phyloP scores from a whole-genome alignment of 1,284 basidiomycete genomes.

The Mycena sp. region DNA sequence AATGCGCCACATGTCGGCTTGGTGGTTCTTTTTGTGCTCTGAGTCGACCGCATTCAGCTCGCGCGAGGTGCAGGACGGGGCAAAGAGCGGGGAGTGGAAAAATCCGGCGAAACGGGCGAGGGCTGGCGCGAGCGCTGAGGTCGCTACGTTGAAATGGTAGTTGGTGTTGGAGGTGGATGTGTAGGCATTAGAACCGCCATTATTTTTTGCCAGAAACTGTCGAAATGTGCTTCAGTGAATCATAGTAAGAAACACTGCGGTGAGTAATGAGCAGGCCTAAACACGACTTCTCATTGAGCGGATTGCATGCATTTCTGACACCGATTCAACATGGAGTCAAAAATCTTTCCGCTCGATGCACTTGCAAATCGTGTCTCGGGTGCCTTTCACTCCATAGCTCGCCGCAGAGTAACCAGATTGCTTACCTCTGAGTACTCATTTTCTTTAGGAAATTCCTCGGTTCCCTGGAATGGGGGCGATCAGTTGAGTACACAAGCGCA shows the following conservation, averaged over 20 bases:
- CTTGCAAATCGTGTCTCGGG: no score
- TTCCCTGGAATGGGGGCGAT: constrained; percentile 61
- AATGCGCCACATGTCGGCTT: constrained; percentile 94
- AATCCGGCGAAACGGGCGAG: constrained; percentile 94
- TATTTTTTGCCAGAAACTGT: constrained; percentile 90
- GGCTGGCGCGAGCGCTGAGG: constrained; percentile 85
- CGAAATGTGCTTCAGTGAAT: no score
- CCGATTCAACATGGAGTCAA: no score
- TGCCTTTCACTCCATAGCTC: no score
- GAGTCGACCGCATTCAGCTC: constrained; percentile 98
- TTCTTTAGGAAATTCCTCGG: constrained; percentile 86
- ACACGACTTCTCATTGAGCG: no score
- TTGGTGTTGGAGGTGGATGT: constrained; percentile 95
- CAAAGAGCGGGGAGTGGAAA: constrained; percentile 94
- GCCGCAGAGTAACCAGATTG: constrained; percentile 21
- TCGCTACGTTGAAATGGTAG: constrained; percentile 94
- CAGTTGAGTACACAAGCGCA: constrained; percentile 26
- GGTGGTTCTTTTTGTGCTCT: constrained; percentile 98
- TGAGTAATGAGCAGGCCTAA: no score
- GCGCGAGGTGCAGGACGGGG: constrained; percentile 90
- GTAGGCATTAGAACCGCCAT: constrained; percentile 93
- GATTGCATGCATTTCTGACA: no score
- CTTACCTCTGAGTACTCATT: constrained; percentile 89
- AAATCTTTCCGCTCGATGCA: no score
- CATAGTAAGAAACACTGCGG: no score